phyloP scores from a whole-genome alignment of 257 asterid species.

The Jacaranda mimosifolia region DNA sequence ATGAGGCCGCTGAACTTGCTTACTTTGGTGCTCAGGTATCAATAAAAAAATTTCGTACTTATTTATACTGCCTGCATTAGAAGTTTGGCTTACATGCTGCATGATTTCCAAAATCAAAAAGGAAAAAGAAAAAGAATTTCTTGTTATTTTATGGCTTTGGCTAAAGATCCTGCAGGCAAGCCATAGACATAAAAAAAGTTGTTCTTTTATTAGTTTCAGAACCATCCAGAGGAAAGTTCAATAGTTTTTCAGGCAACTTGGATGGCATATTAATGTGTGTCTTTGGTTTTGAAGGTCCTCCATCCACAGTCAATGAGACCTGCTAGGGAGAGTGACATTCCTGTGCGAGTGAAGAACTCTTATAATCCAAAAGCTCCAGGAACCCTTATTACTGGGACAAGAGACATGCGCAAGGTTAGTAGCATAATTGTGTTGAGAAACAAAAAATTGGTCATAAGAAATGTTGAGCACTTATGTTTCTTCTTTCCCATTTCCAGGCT shows the following conservation, averaged over 20 bases:
- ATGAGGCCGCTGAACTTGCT: constrained; percentile 99
- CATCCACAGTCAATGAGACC: constrained; percentile 99
- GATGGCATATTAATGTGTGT: constrained; percentile 28
- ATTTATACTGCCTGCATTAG: constrained; percentile 17
- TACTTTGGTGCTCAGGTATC: constrained; percentile 74
- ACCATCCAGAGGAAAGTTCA: background rate
- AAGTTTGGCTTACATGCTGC: constrained; percentile 10
- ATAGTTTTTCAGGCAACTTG: constrained; percentile 8
- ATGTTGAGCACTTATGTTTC: constrained; percentile 14
- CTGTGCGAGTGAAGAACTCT: constrained; percentile 92
- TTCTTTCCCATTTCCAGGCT: constrained; percentile 62
- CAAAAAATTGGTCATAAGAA: constrained; percentile 16
- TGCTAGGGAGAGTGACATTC: constrained; percentile 93
- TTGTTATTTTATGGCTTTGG: background rate
- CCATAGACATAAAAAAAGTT: background rate
- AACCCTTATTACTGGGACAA: constrained; percentile 74
- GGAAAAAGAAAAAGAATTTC: background rate
- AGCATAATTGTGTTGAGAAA: constrained; percentile 15
- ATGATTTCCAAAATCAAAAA: constrained; percentile 6
- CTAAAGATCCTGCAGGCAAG: background rate
- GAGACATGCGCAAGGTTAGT: constrained; percentile 85
- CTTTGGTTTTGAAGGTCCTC: constrained; percentile 64
- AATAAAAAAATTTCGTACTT: constrained; percentile 5
- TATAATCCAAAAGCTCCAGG: constrained; percentile 94
- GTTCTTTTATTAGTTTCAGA: constrained; percentile 7